A percentile compares a stretch with the other conserved stretches of the same genome.
Conservation (phyloP, 805 yeast genomes). For the Blastobotrys mokoenaii region DNA sequence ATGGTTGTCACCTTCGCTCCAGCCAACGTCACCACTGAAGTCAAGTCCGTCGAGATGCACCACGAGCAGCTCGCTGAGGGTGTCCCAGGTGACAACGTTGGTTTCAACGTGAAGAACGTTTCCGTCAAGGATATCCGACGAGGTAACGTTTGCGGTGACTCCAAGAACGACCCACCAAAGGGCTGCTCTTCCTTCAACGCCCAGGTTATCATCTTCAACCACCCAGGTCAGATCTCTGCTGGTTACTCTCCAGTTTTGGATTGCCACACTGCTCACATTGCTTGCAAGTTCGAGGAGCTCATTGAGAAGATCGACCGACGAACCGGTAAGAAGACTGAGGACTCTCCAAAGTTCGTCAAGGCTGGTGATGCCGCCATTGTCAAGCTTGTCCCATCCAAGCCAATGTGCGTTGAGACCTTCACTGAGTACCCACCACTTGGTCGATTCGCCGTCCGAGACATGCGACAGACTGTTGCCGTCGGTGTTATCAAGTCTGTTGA, state of each 20-base stretch:
- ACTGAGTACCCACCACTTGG: conserved; percentile 94
- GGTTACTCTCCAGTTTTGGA: conserved; percentile 90
- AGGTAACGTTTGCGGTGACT: conserved; percentile 90
- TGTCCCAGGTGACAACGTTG: conserved; percentile 86
- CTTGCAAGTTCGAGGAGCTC: conserved; percentile 77
- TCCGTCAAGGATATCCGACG: conserved; percentile 83
- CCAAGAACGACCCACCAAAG: conserved; percentile 81
- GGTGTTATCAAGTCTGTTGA: conserved; percentile 97
- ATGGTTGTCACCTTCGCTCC: conserved; percentile 87
- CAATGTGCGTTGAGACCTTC: conserved; percentile 93
- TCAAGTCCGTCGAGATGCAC: conserved; percentile 84
- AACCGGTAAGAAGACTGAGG: conserved; percentile 87
- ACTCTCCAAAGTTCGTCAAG: conserved; percentile 85
- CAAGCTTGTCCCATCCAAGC: conserved; percentile 78
- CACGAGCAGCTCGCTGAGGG: conserved; percentile 74
- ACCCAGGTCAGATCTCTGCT: conserved; percentile 85
- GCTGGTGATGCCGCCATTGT: conserved; percentile 96
- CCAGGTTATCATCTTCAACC: conserved; percentile 81
- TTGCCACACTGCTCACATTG: conserved; percentile 91
- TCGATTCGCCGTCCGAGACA: conserved; percentile 98
- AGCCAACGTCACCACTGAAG: conserved; percentile 84
- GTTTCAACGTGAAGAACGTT: conserved; percentile 86
- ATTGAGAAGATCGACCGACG: conserved; percentile 83
- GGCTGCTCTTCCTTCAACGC: conserved; percentile 75
- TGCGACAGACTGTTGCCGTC: conserved; percentile 99